These are phyloP conservation scores for Epichloe elymi DNA, from an alignment of 2,329 filamentous ascomycete species.

Conservation along the genomic window DNA sequence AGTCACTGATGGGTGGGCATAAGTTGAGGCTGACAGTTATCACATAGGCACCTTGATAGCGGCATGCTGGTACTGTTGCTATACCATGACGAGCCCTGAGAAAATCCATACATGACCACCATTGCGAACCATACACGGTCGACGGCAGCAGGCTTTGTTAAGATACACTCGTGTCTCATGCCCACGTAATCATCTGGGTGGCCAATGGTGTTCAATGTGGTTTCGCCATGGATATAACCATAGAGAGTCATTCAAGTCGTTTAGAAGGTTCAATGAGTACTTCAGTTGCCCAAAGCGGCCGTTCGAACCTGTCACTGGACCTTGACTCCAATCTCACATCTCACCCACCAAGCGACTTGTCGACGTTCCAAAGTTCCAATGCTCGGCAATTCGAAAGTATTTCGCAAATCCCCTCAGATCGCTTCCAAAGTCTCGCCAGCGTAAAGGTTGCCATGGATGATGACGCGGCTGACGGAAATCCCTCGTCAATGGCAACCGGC, in stretches of 20 bases:
- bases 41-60: conserved; percentile 1
- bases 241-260: background rate
- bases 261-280: background rate
- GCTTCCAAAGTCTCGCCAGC: conserved; percentile 6
- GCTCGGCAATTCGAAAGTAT: conserved; percentile 20
- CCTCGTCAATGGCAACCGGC: conserved; percentile 10
- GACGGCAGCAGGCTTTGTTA: conserved; percentile 1
- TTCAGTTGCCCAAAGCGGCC: background rate
- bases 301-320: conserved; percentile 3
- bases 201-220: conserved; percentile 2
- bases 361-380: background rate
- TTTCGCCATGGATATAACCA: conserved; percentile 3
- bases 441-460: conserved; percentile 10
- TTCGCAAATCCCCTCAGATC: conserved; percentile 14
- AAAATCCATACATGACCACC: background rate
- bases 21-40: conserved; percentile 5
- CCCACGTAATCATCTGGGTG: conserved; percentile 1
- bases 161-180: conserved; percentile 3
- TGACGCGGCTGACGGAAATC: conserved; percentile 13
- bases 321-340: conserved; percentile 5
- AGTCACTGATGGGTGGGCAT: conserved; percentile 2
- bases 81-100: conserved; percentile 1
- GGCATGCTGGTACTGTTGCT: background rate
- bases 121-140: conserved; percentile 4
- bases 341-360: background rate